Conservation (phyloP, 1,284 basidiomycete genomes). For the Rhodotorula sp. region DNA sequence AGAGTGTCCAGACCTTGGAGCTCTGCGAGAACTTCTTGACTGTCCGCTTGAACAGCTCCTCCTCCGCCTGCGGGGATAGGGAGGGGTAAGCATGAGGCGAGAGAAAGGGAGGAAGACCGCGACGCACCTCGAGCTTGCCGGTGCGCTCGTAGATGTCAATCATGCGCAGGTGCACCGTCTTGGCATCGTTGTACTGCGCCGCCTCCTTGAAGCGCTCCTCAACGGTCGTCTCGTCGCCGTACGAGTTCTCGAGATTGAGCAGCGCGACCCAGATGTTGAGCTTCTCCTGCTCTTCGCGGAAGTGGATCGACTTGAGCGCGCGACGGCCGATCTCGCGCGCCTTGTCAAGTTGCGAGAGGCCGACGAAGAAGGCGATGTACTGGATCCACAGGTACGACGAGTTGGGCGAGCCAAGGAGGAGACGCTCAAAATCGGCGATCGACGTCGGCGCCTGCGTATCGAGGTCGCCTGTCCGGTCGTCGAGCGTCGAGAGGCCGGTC, state of each 20-base stretch:
- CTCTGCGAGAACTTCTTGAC: conserved; percentile 90
- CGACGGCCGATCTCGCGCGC: conserved; percentile 83
- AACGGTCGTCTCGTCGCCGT: conserved; percentile 79
- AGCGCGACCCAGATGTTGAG: conserved; percentile 97
- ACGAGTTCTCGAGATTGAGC: conserved; percentile 91
- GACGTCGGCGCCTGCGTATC: conserved; percentile 84
- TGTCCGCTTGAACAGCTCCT: conserved; percentile 79
- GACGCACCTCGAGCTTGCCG: conserved; percentile 72
- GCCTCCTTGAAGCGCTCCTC: conserved; percentile 88
- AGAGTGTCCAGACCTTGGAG: conserved; percentile 89
- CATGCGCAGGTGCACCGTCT: conserved; percentile 81
- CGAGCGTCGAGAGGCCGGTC: conserved; percentile 35
- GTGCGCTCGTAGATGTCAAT: conserved; percentile 81
- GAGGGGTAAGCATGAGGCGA: too few relatives aligned
- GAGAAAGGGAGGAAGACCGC: neutral
- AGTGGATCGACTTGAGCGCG: conserved; percentile 84
- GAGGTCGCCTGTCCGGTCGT: conserved; percentile 82
- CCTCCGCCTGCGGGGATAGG: conserved; percentile 65
- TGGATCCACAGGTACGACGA: conserved; percentile 99
- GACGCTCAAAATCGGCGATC: conserved; percentile 88
- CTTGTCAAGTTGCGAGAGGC: conserved; percentile 92
- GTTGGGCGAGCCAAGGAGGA: conserved; percentile 92
- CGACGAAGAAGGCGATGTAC: conserved; percentile 98
- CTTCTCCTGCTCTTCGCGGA: conserved; percentile 94
- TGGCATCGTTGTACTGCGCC: conserved; percentile 83